These are phyloP conservation scores for Plasmodiophora brassicae DNA, from an alignment of 208 protist genomes.

Conservation along the genomic window DNA sequence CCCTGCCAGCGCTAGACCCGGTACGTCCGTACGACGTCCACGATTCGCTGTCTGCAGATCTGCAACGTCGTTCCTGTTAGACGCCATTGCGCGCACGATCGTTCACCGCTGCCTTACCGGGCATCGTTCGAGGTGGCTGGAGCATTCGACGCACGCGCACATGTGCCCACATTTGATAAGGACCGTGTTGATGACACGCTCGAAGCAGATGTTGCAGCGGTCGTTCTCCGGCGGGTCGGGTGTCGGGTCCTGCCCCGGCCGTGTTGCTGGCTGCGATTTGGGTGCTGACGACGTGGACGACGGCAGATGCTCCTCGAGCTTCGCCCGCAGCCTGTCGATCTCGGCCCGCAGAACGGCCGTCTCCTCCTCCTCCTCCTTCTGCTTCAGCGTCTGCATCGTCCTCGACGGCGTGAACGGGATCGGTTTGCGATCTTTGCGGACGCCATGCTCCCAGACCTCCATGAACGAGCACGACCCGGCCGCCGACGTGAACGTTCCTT, in stretches of 20 bases:
- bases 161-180: constrained; percentile 34
- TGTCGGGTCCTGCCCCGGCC: no score
- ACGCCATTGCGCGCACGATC: not conserved
- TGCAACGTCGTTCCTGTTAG: not conserved
- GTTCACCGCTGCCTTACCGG: not conserved
- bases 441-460: not conserved
- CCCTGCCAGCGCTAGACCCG: no score
- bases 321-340: not conserved
- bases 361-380: constrained; percentile 14
- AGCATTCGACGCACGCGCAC: constrained; percentile 24
- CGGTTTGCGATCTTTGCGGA: not conserved
- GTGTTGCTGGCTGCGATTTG: no score
- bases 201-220: constrained; percentile 26
- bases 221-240: no score
- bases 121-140: constrained; percentile 16
- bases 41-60: constrained; percentile 24
- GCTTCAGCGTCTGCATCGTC: not conserved
- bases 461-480: not conserved
- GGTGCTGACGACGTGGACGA: not conserved
- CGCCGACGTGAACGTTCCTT: not conserved
- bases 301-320: not conserved
- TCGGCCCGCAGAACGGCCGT: not conserved
- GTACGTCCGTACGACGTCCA: constrained; percentile 11
- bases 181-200: constrained; percentile 17
- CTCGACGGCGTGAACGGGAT: not conserved